Percentiles rank a stretch among this genome's conserved stretches.
Evolutionary conservation across 2,329 filamentous ascomycete genomes (phyloP).

Genomic region (Colletotrichum coccodes): DNA sequence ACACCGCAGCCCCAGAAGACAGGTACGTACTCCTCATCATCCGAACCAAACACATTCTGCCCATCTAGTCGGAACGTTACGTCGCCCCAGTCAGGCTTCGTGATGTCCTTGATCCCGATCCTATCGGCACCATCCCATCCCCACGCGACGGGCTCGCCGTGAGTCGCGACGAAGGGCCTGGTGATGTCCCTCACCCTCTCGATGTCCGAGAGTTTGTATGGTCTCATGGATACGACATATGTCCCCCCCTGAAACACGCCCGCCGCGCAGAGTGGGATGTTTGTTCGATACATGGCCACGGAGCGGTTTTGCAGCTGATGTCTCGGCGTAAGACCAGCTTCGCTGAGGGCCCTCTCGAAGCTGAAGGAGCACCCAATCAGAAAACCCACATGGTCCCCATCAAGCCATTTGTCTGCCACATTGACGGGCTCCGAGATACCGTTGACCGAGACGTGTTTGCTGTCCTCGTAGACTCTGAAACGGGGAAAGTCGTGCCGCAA

Average conservation of each 20-base stretch:
- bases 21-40: constrained; percentile 56
- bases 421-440: constrained; percentile 45
- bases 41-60: constrained; percentile 39
- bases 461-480: constrained; percentile 68
- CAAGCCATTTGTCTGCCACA: constrained; percentile 62
- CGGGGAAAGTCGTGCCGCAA: constrained; percentile 66
- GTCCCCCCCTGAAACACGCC: constrained; percentile 65
- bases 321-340: constrained; percentile 60
- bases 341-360: constrained; percentile 67
- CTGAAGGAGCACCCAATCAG: constrained; percentile 72
- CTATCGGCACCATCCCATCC: constrained; percentile 65
- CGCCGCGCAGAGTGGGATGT: constrained; percentile 63
- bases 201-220: constrained; percentile 61
- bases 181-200: constrained; percentile 65
- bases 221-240: constrained; percentile 72
- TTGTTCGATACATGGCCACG: constrained; percentile 71
- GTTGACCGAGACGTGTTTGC: constrained; percentile 41
- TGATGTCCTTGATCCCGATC: constrained; percentile 65
- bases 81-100: constrained; percentile 67
- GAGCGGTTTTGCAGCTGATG: constrained; percentile 60
- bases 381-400: constrained; percentile 66
- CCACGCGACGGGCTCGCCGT: constrained; percentile 74
- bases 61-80: constrained; percentile 52
- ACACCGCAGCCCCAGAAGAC: constrained; percentile 75
- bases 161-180: constrained; percentile 62